These are phyloP conservation scores for Fusarium sp. DNA, from an alignment of 2,329 filamentous ascomycete genomes.

Conservation along the genomic window DNA sequence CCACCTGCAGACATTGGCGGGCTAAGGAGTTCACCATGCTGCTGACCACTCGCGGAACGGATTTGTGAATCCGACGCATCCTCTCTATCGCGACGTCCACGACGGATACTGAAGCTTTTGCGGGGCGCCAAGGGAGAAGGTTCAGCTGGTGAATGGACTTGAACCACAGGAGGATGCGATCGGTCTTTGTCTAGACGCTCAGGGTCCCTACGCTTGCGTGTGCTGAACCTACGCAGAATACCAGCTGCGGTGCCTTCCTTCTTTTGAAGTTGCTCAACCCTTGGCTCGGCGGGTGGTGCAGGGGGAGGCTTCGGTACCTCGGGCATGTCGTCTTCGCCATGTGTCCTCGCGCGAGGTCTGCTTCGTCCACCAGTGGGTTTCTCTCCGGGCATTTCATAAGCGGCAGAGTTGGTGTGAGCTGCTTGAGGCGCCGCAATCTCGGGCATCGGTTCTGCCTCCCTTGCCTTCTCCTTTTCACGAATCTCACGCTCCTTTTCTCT, in stretches of 20 bases:
- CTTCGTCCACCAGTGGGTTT: constrained; percentile 85
- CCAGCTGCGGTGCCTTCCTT: constrained; percentile 90
- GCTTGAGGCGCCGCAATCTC: constrained; percentile 84
- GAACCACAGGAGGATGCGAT: constrained; percentile 77
- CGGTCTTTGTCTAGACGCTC: constrained; percentile 70
- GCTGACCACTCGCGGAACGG: constrained; percentile 70
- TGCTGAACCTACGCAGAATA: constrained; percentile 89
- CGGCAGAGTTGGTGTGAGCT: constrained; percentile 85
- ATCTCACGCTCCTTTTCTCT: constrained; percentile 30
- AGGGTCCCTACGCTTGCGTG: constrained; percentile 77
- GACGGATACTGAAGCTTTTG: constrained; percentile 88
- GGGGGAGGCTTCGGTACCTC: constrained; percentile 58
- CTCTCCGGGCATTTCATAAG: constrained; percentile 91
- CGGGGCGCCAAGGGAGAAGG: constrained; percentile 68
- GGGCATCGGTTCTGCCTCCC: constrained; percentile 65
- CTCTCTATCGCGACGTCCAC: constrained; percentile 64
- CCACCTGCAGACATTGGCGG: constrained; percentile 73
- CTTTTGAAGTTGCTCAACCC: constrained; percentile 70
- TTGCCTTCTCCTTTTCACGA: constrained; percentile 44
- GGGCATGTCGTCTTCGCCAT: constrained; percentile 90
- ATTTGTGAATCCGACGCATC: constrained; percentile 58
- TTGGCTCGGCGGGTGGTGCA: constrained; percentile 60
- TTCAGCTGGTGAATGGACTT: constrained; percentile 81
- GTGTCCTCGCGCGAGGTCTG: constrained; percentile 86
- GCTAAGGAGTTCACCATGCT: constrained; percentile 81